These are phyloP conservation scores for Plasmodium chabaudi DNA, from an alignment of 169 alveolate species.

Conservation along the genomic window DNA sequence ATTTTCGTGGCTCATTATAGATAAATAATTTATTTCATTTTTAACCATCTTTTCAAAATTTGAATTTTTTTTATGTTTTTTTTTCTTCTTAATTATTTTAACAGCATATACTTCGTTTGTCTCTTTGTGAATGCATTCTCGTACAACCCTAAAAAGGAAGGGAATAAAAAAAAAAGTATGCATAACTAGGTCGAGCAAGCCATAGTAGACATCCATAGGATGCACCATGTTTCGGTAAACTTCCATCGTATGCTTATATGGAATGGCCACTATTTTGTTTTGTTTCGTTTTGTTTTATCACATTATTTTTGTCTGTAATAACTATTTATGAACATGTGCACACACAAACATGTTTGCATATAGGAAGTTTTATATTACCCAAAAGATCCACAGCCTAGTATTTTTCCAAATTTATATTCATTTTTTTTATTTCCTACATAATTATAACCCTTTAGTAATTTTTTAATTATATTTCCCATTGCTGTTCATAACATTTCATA, in stretches of 20 bases:
- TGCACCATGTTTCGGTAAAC: no score
- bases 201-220: no score
- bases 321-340: background rate
- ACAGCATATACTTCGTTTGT: slow-evolving; percentile 68
- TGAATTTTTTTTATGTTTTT: slow-evolving; percentile 33
- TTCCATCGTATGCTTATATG: no score
- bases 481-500: slow-evolving; percentile 20
- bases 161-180: background rate
- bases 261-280: no score
- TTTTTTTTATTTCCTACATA: slow-evolving; percentile 42
- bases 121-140: slow-evolving; percentile 54
- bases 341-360: background rate
- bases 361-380: slow-evolving; percentile 13
- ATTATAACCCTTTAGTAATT: slow-evolving; percentile 29
- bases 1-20: slow-evolving; percentile 78
- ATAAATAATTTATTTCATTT: slow-evolving; percentile 59
- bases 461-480: slow-evolving; percentile 61
- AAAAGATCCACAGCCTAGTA: slow-evolving; percentile 61
- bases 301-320: no score
- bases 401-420: slow-evolving; percentile 57
- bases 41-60: slow-evolving; percentile 64
- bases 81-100: slow-evolving; percentile 50
- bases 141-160: slow-evolving; percentile 24
- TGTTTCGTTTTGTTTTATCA: no score
- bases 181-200: background rate